A percentile compares a stretch with the other conserved stretches of the same genome.
Evolutionary conservation across 352 stramenopile genomes (phyloP).

Genomic region (Heterotrichella gracilis): DNA sequence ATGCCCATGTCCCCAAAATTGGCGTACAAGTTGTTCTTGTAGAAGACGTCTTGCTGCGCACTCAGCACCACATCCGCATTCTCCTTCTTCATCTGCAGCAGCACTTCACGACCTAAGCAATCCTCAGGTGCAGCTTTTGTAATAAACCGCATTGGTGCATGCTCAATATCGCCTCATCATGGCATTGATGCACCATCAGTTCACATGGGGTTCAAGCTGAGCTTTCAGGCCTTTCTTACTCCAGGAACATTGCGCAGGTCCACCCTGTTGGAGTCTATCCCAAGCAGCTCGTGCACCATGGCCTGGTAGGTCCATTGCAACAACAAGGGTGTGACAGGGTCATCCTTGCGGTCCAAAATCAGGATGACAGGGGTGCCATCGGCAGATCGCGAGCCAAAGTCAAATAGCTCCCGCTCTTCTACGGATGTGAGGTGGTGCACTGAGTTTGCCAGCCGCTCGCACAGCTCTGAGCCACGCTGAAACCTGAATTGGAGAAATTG

Average conservation of each 20-base stretch:
- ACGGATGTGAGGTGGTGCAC: slow-evolving; percentile 63
- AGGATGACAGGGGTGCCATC: slow-evolving; percentile 33
- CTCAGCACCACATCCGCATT: slow-evolving; percentile 84
- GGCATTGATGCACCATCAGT: too few species aligned
- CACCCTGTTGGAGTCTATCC: slow-evolving; percentile 83
- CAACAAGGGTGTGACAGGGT: slow-evolving; percentile 87
- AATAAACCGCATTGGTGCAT: too few species aligned
- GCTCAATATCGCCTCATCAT: too few species aligned
- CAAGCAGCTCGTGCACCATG: slow-evolving; percentile 95
- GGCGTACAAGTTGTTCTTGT: slow-evolving; percentile 60
- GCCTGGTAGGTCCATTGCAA: slow-evolving; percentile 65
- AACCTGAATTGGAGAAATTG: slow-evolving; percentile 74
- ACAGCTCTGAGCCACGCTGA: slow-evolving; percentile 51
- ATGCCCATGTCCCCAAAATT: slow-evolving; percentile 87
- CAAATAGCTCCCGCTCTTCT: slow-evolving; percentile 66
- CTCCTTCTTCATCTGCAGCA: too few species aligned
- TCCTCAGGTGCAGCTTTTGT: too few species aligned
- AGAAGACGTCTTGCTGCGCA: slow-evolving; percentile 72
- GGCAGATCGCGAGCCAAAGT: slow-evolving; percentile 38
- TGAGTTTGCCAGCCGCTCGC: slow-evolving; percentile 59
- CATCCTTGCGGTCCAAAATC: slow-evolving; percentile 80
- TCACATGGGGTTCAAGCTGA: too few species aligned
- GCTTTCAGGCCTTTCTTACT: slow-evolving; percentile 60
- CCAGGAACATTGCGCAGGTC: slow-evolving; percentile 60
- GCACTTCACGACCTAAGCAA: too few species aligned